Percentiles rank a stretch among this genome's conserved stretches.
These are phyloP conservation scores for Syzygium malaccense DNA, from an alignment of 441 rosid species.

Conservation along the genomic window DNA sequence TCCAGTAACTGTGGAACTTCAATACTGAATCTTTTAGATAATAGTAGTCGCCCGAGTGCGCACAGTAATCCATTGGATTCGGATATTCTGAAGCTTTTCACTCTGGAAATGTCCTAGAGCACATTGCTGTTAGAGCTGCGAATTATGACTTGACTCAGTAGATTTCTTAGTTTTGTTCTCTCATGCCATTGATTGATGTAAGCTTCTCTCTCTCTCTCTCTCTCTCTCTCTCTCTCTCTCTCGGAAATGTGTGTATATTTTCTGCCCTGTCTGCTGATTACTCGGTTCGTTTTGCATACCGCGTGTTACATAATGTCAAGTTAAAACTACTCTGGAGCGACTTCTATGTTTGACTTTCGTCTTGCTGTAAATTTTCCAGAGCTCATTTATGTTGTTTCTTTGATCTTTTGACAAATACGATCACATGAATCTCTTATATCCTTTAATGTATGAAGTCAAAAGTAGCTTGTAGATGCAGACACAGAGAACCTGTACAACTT, in stretches of 20 bases:
- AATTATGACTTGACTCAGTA: background rate
- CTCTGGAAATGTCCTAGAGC: background rate
- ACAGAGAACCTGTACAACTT: background rate
- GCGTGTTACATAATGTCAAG: background rate
- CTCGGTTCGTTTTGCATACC: background rate
- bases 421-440: background rate
- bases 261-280: background rate
- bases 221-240: no score
- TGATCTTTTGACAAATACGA: background rate
- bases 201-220: background rate
- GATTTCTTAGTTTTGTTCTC: background rate
- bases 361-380: background rate
- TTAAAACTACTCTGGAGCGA: background rate
- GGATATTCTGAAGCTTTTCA: background rate
- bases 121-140: background rate
- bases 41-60: background rate
- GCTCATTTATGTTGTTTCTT: background rate
- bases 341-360: background rate
- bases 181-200: background rate
- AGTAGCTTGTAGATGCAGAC: background rate
- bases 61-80: background rate
- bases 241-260: background rate
- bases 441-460: background rate
- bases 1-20: background rate
- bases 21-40: background rate